Conservation (phyloP, 805 yeast species). For the Sugiyamaella boreocaroliniensis region DNA sequence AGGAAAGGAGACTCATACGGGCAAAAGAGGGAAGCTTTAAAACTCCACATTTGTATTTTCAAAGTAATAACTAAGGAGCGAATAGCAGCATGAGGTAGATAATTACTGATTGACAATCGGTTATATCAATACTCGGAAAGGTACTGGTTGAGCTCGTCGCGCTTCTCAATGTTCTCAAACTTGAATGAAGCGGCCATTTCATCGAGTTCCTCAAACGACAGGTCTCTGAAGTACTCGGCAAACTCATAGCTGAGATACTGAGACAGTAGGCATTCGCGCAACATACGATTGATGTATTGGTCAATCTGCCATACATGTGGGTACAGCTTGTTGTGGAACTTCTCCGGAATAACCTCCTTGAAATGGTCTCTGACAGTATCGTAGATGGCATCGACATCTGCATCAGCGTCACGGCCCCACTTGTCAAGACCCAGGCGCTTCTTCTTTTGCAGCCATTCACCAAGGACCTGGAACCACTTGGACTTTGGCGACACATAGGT, state of each 20-base stretch:
- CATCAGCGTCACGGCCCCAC: constrained; percentile 45
- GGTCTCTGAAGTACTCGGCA: constrained; percentile 39
- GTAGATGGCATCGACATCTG: constrained; percentile 36
- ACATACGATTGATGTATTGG: constrained; percentile 36
- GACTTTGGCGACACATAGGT: constrained; percentile 42
- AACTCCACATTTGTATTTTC: no score
- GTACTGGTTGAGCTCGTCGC: constrained; percentile 37
- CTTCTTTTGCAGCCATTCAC: constrained; percentile 39
- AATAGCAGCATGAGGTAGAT: no score
- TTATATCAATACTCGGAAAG: constrained; percentile 11
- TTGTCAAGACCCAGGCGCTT: constrained; percentile 41
- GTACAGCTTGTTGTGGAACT: constrained; percentile 36
- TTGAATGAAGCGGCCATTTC: constrained; percentile 47
- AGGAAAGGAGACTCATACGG: no score
- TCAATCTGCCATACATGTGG: constrained; percentile 30
- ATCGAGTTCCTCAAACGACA: constrained; percentile 42
- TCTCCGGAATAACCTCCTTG: constrained; percentile 36
- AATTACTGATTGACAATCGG: no score
- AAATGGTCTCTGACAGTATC: constrained; percentile 35
- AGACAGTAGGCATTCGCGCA: constrained; percentile 39
- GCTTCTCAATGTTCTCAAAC: constrained; percentile 39
- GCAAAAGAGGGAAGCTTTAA: no score
- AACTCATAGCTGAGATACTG: constrained; percentile 41
- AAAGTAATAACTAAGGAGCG: no score
- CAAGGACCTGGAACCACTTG: constrained; percentile 38